Base-by-base conservation (phyloP, 169 alveolate species). In the Babesia sp. region DNA sequence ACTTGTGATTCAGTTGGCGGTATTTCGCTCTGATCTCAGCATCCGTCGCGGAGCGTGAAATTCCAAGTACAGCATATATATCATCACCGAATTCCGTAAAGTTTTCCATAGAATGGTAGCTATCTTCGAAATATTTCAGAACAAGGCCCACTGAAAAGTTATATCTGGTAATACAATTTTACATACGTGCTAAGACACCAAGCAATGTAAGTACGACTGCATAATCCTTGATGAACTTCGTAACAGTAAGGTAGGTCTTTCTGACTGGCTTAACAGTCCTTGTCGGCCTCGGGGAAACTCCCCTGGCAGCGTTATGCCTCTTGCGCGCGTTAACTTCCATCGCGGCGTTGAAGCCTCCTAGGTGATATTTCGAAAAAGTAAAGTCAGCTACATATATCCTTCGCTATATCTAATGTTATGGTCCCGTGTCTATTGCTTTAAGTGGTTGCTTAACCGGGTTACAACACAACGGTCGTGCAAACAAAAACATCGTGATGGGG, bases 1-100 rank as follows among this genome's bases (percentile, higher is more conserved):
- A 80, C 39, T 80, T 70, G 67, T 58, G 75, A 26, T 60, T 51
- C 66, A 80, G 76, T 45, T 80, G 74, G 55, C 88, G 69, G 63
- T 80, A 80, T 48, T 44, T 71, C 12, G 88, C 77, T 71, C 54
- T 70, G 34, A 80, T 80, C 24, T 69, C 79, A 12, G 75, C 54
- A 3, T 61, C 78, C 11, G 46, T 61, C 3, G 88, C 83, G 29
- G 36, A 33, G 22, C 61, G 56, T 3, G 83, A 16, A 9, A 80
- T 81, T 18, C 73, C 84, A 71, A 80, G 24, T 37, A 80, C 45
- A 31, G 29, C 37, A 46, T 80, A 80, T 20, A 61, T 48, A 34
- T 80, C 70, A n/a, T 56, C 86, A 12, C 71, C 84, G 39, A 69
- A 41, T 41, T 69, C 60, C 45, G 59, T 60, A 64, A 71, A 80